These are phyloP conservation scores for Tetrapisispora iriomotensis DNA, from an alignment of 805 yeast genomes.

Conservation along the genomic window DNA sequence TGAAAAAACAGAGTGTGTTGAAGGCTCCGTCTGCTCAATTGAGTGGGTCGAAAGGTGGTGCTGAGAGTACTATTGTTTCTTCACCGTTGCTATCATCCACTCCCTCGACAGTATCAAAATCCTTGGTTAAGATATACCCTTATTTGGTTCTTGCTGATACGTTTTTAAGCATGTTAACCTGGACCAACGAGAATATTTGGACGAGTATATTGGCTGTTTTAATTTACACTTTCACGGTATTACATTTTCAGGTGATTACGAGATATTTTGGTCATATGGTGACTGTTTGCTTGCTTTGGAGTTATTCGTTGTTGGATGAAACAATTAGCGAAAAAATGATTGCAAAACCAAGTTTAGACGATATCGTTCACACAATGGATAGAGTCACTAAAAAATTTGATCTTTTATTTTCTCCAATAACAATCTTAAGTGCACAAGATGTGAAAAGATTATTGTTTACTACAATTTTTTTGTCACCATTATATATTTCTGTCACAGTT, in stretches of 20 bases:
- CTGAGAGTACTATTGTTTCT: conserved; percentile 28
- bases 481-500: conserved; percentile 60
- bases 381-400: conserved; percentile 69
- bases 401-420: conserved; percentile 69
- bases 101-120: conserved; percentile 83
- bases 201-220: conserved; percentile 46
- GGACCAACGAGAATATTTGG: conserved; percentile 87
- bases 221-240: conserved; percentile 44
- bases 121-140: conserved; percentile 76
- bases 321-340: conserved; percentile 49
- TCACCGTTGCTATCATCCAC: conserved; percentile 82
- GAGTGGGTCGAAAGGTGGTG: conserved; percentile 39
- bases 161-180: conserved; percentile 62
- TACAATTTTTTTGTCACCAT: conserved; percentile 75
- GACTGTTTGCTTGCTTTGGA: conserved; percentile 37
- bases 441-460: conserved; percentile 73
- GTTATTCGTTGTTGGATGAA: conserved; percentile 50
- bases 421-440: conserved; percentile 70
- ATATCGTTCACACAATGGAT: conserved; percentile 67
- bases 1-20: conserved; percentile 83
- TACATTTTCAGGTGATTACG: conserved; percentile 71
- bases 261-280: conserved; percentile 77
- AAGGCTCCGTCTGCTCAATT: conserved; percentile 16
- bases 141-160: conserved; percentile 67
- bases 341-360: conserved; percentile 74